These are phyloP conservation scores for Rhipidocladum racemiflorum DNA, from an alignment of 176 grass and related monocot genomes.

Conservation along the genomic window DNA sequence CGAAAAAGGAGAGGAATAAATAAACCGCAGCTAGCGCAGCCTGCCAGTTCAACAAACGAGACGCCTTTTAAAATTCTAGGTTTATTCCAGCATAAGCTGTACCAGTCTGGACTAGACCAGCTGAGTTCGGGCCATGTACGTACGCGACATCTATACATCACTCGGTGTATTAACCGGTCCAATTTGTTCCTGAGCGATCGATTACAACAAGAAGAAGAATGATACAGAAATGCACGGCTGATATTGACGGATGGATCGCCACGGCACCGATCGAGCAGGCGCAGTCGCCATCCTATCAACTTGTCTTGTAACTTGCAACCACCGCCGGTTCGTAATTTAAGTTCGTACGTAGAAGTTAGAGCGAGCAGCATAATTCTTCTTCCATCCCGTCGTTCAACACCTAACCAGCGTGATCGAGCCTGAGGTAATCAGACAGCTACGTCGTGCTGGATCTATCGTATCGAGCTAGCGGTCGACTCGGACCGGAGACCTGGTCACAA, in stretches of 20 bases:
- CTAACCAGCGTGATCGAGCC: neutral
- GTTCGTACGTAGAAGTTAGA: neutral
- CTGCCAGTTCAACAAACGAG: neutral
- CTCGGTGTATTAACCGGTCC: neutral
- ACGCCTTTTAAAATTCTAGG: too few relatives aligned
- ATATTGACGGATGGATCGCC: neutral
- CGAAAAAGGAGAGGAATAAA: neutral
- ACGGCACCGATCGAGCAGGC: conserved; percentile 1
- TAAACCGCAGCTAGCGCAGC: neutral
- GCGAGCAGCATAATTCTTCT: neutral
- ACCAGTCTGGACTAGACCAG: conserved; percentile 20
- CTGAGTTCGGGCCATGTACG: neutral
- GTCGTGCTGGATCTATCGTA: neutral
- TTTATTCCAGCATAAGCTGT: neutral
- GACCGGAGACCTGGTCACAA: neutral
- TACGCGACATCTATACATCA: neutral
- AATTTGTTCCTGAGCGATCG: neutral
- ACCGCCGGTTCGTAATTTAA: neutral
- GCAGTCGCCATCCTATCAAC: neutral
- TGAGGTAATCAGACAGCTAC: conserved; percentile 8
- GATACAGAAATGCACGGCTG: neutral
- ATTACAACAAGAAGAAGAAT: neutral
- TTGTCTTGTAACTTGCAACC: neutral
- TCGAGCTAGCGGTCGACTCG: neutral
- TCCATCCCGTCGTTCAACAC: neutral